These are phyloP conservation scores for Saposhnikovia divaricata DNA, from an alignment of 129 eudicot species.

Conservation along the genomic window DNA sequence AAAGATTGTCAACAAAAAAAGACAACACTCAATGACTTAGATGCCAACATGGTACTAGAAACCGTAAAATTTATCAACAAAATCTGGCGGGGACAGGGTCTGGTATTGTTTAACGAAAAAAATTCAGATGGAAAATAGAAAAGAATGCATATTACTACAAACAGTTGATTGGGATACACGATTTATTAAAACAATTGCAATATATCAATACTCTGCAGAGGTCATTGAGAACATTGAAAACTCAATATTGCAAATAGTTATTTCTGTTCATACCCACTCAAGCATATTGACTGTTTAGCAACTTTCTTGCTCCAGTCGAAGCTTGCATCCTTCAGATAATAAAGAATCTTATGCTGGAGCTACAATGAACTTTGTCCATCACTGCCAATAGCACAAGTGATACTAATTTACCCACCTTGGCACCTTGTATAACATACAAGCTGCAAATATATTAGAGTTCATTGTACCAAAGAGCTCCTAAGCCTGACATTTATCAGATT, in stretches of 20 bases:
- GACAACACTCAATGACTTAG: background rate
- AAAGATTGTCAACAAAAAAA: background rate
- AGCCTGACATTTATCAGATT: background rate
- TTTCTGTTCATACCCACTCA: slow-evolving; percentile 7
- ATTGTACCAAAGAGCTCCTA: background rate
- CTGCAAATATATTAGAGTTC: background rate
- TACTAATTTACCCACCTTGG: slow-evolving; percentile 8
- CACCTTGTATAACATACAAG: slow-evolving; percentile 8
- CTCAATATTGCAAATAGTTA: slow-evolving; percentile 3
- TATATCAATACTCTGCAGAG: background rate
- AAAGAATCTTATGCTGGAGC: slow-evolving; percentile 1
- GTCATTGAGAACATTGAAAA: background rate
- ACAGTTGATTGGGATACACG: background rate
- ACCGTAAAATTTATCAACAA: background rate
- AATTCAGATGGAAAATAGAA: background rate
- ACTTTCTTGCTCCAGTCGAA: slow-evolving; percentile 14
- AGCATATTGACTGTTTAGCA: slow-evolving; percentile 9
- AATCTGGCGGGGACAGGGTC: background rate
- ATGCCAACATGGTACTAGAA: background rate
- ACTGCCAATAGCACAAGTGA: slow-evolving; percentile 9
- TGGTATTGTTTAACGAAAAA: background rate
- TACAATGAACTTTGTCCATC: slow-evolving; percentile 6
- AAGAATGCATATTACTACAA: background rate
- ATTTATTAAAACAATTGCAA: background rate
- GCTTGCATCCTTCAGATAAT: slow-evolving; percentile 9